phyloP scores from a whole-genome alignment of 495 filamentous ascomycete genomes.

The Talaromyces wortmannii region DNA sequence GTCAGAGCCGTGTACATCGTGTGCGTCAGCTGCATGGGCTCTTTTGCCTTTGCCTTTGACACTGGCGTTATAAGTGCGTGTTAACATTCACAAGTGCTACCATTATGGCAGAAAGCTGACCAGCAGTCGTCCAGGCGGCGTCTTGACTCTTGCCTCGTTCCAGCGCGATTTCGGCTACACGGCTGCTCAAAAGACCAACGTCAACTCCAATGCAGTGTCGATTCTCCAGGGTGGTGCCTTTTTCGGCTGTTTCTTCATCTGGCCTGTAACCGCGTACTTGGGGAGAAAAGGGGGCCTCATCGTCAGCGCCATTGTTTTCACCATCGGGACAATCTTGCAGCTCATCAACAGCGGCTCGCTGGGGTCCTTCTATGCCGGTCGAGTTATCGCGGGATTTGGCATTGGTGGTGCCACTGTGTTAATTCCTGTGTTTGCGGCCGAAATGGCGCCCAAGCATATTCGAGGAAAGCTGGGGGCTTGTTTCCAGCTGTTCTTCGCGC shows the following conservation, averaged over 20 bases:
- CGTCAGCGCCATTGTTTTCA: constrained; percentile 33
- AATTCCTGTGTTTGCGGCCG: constrained; percentile 46
- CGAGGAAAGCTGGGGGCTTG: constrained; percentile 43
- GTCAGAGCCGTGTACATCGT: constrained; percentile 26
- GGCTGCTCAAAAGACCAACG: constrained; percentile 19
- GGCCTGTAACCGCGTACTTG: constrained; percentile 32
- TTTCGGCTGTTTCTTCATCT: constrained; percentile 39
- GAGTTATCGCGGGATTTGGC: constrained; percentile 47
- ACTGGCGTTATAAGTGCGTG: constrained; percentile 31
- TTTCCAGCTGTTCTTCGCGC: constrained; percentile 42
- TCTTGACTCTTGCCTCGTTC: constrained; percentile 32
- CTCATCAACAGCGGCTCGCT: constrained; percentile 32
- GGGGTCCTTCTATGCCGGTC: constrained; percentile 36
- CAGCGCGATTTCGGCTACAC: constrained; percentile 28
- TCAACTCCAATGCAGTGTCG: constrained; percentile 37
- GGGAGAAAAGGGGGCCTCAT: constrained; percentile 34
- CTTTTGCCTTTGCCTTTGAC: constrained; percentile 32
- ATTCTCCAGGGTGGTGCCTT: constrained; percentile 36
- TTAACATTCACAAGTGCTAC: background rate
- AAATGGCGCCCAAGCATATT: constrained; percentile 47
- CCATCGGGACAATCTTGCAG: constrained; percentile 36
- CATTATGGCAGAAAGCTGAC: background rate
- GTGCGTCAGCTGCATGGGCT: constrained; percentile 31
- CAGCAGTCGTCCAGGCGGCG: constrained; percentile 16
- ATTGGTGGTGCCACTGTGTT: constrained; percentile 46